Conservation (phyloP, 2,329 filamentous ascomycete genomes). For the Fusarium caatingaense region DNA sequence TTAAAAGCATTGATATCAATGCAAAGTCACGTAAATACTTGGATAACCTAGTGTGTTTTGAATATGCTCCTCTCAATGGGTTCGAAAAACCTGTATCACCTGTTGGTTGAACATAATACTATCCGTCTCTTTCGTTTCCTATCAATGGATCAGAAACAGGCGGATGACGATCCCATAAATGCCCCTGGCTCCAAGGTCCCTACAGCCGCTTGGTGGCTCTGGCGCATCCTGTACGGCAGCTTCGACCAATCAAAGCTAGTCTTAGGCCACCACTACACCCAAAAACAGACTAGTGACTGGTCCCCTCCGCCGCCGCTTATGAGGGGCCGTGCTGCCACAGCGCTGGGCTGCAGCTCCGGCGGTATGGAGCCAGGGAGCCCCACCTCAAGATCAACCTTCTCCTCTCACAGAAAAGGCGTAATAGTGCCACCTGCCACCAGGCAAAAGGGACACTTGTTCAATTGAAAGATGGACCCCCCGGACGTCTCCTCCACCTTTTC, state of each 20-base stretch:
- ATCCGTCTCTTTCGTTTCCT: not conserved
- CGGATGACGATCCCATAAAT: constrained; percentile 11
- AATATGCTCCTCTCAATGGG: not conserved
- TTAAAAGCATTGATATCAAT: not conserved
- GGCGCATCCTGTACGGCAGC: constrained; percentile 29
- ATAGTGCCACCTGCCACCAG: constrained; percentile 32
- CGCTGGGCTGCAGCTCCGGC: constrained; percentile 24
- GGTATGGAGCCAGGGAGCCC: constrained; percentile 14
- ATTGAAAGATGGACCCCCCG: constrained; percentile 47
- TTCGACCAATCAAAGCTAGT: constrained; percentile 22
- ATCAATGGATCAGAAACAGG: constrained; percentile 8
- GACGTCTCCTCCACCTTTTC: constrained; percentile 25
- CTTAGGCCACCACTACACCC: not conserved
- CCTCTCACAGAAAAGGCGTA: constrained; percentile 2
- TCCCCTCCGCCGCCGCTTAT: constrained; percentile 23
- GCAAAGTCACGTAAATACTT: not conserved
- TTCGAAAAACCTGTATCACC: constrained; percentile 4
- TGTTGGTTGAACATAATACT: not conserved
- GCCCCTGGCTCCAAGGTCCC: constrained; percentile 22
- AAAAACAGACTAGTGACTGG: constrained; percentile 22
- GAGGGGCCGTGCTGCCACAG: constrained; percentile 35
- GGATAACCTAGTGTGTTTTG: not conserved
- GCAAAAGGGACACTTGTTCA: constrained; percentile 59
- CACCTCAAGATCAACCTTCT: constrained; percentile 24
- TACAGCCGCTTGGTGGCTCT: constrained; percentile 35